Evolutionary conservation across 768 basidiomycete genomes (phyloP).

Genomic region (Lactifluus hygrophoroides): DNA sequence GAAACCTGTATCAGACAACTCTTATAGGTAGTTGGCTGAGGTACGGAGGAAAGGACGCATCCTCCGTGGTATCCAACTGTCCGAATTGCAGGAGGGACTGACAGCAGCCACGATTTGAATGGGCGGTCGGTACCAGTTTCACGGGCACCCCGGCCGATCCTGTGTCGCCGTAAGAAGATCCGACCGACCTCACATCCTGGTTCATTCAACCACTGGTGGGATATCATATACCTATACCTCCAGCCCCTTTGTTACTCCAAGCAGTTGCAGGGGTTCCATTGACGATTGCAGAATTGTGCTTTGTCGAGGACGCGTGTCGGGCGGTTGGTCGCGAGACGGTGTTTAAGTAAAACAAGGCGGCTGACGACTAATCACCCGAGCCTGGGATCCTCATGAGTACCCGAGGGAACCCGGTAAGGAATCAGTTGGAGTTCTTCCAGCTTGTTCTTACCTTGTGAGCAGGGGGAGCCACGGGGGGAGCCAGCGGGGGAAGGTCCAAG

Average conservation of each 20-base stretch:
- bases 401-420: not conserved
- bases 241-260: not conserved
- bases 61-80: not conserved
- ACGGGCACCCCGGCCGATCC: not conserved
- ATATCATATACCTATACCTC: not conserved
- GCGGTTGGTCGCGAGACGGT: not conserved
- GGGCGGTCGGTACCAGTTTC: not conserved
- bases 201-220: not conserved
- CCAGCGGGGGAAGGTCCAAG: not conserved
- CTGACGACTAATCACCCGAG: not conserved
- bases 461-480: not conserved
- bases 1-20: too few relatives aligned
- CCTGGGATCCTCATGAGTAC: not conserved
- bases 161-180: not conserved
- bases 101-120: not conserved
- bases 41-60: not conserved
- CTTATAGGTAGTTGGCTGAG: not conserved
- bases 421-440: not conserved
- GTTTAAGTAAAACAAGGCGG: conserved; percentile 6
- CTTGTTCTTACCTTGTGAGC: not conserved
- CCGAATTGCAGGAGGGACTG: not conserved
- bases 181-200: not conserved
- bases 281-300: not conserved
- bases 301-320: not conserved
- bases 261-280: not conserved